These are phyloP conservation scores for Botrytis byssoidea DNA, from an alignment of 2,329 filamentous ascomycete genomes.

Conservation along the genomic window DNA sequence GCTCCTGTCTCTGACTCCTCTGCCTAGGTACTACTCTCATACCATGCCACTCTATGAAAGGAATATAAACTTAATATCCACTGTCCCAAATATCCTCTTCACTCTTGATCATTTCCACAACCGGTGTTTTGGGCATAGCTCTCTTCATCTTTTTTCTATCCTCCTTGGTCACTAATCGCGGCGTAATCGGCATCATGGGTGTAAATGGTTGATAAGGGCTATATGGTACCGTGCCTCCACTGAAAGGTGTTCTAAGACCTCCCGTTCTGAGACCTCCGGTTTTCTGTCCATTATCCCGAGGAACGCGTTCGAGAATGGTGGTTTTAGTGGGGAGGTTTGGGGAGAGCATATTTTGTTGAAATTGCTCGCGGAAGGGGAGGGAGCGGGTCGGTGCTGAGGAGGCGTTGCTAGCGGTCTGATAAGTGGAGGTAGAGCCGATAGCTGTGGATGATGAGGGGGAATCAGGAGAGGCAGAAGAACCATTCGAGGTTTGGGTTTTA, in stretches of 20 bases:
- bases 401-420: constrained; percentile 18
- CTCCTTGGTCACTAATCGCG: constrained; percentile 67
- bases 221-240: constrained; percentile 64
- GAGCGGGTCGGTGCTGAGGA: constrained; percentile 40
- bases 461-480: not conserved
- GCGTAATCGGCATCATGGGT: constrained; percentile 72
- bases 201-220: constrained; percentile 78
- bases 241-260: constrained; percentile 60
- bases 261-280: constrained; percentile 51
- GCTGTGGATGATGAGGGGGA: constrained; percentile 17
- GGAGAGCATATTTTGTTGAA: constrained; percentile 45
- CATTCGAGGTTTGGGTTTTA: constrained; percentile 13
- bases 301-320: constrained; percentile 59
- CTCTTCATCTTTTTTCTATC: constrained; percentile 69
- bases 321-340: constrained; percentile 52
- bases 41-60: not conserved
- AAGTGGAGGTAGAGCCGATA: constrained; percentile 1
- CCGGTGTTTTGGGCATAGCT: constrained; percentile 60
- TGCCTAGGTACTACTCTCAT: not conserved
- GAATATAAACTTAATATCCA: constrained; percentile 31
- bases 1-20: not conserved
- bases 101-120: constrained; percentile 59
- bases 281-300: constrained; percentile 47
- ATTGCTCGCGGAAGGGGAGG: constrained; percentile 61
- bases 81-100: constrained; percentile 61